Percentiles rank a stretch among this genome's conserved stretches.
phyloP scores from a whole-genome alignment of 2,329 filamentous ascomycete species.

The Arachnopeziza araneosa region DNA sequence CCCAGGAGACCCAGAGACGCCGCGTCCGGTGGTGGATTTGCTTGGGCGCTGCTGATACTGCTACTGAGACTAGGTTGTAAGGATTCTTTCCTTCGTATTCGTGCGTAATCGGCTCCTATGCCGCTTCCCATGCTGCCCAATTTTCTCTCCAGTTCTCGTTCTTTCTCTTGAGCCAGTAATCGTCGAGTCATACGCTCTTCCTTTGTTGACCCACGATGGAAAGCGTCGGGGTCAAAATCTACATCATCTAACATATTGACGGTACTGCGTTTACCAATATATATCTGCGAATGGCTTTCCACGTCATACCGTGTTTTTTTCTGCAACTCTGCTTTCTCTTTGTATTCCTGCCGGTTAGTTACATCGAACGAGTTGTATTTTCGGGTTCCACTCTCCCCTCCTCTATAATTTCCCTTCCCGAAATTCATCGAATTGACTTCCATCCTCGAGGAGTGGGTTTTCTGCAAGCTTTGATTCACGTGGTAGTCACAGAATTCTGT shows the following conservation, averaged over 20 bases:
- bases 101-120: conserved; percentile 68
- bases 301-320: conserved; percentile 47
- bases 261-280: conserved; percentile 43
- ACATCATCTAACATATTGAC: conserved; percentile 61
- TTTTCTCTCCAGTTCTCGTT: conserved; percentile 65
- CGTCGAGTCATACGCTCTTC: conserved; percentile 61
- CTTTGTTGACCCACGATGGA: conserved; percentile 48
- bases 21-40: conserved; percentile 36
- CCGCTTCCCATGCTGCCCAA: conserved; percentile 59
- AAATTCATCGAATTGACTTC: conserved; percentile 71
- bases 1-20: conserved; percentile 39
- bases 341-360: conserved; percentile 19
- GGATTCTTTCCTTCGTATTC: conserved; percentile 12
- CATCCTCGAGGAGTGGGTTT: conserved; percentile 61
- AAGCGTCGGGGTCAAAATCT: conserved; percentile 49
- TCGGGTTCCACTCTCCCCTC: conserved; percentile 28
- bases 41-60: not conserved
- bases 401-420: conserved; percentile 27
- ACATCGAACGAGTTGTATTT: conserved; percentile 21
- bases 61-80: conserved; percentile 1
- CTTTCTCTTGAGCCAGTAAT: conserved; percentile 63
- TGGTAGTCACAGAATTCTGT: conserved; percentile 94
- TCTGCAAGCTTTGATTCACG: conserved; percentile 73
- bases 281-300: conserved; percentile 52
- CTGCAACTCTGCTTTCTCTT: conserved; percentile 24